These are phyloP conservation scores for Rhododendron molle DNA, from an alignment of 148 eudicot genomes.

Conservation along the genomic window DNA sequence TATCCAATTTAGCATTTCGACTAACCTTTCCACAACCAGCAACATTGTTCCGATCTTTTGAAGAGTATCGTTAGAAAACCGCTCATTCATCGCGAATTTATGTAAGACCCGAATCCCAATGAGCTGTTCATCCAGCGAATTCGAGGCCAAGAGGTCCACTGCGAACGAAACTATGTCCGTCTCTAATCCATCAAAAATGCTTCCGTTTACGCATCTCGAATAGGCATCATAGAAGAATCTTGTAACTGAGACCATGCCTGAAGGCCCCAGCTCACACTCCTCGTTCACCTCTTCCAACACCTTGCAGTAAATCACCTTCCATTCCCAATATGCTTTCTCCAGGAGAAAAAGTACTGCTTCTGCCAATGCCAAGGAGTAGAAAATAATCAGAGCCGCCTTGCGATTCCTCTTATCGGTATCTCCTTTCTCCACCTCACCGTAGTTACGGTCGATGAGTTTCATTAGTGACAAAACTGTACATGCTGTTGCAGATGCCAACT, in stretches of 20 bases:
- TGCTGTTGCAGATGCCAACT: slow-evolving; percentile 58
- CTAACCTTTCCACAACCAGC: slow-evolving; percentile 59
- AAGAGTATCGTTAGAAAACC: slow-evolving; percentile 57
- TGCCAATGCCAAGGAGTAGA: slow-evolving; percentile 76
- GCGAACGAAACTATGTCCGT: slow-evolving; percentile 88
- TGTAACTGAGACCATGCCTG: slow-evolving; percentile 50
- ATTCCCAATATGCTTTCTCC: slow-evolving; percentile 84
- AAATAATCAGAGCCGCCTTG: slow-evolving; percentile 56
- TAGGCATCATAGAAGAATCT: slow-evolving; percentile 41
- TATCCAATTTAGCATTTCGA: slow-evolving; percentile 84
- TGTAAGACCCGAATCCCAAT: slow-evolving; percentile 57
- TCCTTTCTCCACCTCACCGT: slow-evolving; percentile 44
- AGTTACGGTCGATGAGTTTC: slow-evolving; percentile 59
- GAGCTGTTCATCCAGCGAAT: slow-evolving; percentile 68
- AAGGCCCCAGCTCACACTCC: slow-evolving; percentile 62
- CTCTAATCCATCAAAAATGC: slow-evolving; percentile 73
- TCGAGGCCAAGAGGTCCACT: slow-evolving; percentile 61
- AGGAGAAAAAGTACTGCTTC: slow-evolving; percentile 73
- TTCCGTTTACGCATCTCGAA: slow-evolving; percentile 67
- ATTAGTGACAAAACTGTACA: slow-evolving; percentile 65
- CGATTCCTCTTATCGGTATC: slow-evolving; percentile 66
- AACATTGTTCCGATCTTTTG: slow-evolving; percentile 66
- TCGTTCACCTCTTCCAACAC: slow-evolving; percentile 42
- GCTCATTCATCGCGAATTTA: slow-evolving; percentile 30
- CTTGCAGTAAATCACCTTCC: slow-evolving; percentile 42